Conservation (phyloP, 345 rosid species). For the Mangifera indica region DNA sequence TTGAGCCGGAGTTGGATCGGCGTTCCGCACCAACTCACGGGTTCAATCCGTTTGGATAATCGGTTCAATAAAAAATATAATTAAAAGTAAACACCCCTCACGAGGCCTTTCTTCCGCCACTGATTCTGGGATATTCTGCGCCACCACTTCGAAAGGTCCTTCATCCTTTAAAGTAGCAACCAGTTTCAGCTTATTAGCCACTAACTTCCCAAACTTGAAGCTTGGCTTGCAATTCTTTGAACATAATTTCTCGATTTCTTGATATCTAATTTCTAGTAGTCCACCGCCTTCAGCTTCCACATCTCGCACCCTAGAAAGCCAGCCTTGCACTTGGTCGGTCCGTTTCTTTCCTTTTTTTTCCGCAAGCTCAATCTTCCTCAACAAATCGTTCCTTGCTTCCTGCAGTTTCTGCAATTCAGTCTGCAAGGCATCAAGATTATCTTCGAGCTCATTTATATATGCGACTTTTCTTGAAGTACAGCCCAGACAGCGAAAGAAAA, state of each 20-base stretch:
- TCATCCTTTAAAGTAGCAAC: not conserved
- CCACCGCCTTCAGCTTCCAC: not conserved
- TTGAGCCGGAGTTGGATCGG: too few species aligned
- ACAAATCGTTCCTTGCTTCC: not conserved
- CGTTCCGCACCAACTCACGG: too few species aligned
- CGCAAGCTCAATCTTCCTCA: not conserved
- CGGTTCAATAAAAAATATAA: too few species aligned
- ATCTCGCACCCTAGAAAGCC: not conserved
- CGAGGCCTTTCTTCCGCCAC: not conserved
- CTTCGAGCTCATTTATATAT: not conserved
- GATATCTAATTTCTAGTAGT: not conserved
- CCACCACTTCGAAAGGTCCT: not conserved
- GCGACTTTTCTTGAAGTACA: not conserved
- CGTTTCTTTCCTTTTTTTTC: not conserved
- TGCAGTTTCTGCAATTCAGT: not conserved
- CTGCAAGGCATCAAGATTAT: not conserved
- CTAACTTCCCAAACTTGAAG: too few species aligned
- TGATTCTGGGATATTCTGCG: not conserved
- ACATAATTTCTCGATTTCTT: not conserved
- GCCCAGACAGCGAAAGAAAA: not conserved
- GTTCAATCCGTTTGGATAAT: too few species aligned
- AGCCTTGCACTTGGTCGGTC: not conserved
- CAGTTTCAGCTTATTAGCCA: not conserved
- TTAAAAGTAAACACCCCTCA: too few species aligned
- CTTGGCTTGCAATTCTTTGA: too few species aligned